Evolutionary conservation across 2,329 filamentous ascomycete species (phyloP).

Genomic region (Talaromyces sp.): DNA sequence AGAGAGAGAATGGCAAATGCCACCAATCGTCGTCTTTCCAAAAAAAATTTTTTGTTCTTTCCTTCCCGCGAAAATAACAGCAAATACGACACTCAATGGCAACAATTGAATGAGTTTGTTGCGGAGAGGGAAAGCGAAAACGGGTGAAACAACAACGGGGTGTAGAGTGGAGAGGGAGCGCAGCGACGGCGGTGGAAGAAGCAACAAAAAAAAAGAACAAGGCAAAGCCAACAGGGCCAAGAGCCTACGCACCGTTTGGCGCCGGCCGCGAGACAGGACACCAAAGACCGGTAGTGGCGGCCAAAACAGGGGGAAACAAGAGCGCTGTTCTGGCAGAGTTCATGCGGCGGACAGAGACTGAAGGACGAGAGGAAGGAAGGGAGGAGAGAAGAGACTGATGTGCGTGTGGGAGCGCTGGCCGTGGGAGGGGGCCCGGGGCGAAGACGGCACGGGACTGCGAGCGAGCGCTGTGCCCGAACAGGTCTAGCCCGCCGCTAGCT

Average conservation of each 20-base stretch:
- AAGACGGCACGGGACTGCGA: not conserved
- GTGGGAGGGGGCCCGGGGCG: too few species aligned
- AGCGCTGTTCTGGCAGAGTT: constrained; percentile 11
- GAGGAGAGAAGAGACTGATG: constrained; percentile 12
- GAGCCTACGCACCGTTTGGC: constrained; percentile 43
- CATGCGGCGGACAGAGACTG: constrained; percentile 14
- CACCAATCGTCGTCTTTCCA: not conserved
- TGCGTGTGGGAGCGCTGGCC: constrained; percentile 12
- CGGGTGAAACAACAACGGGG: constrained; percentile 2
- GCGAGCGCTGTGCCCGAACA: not conserved
- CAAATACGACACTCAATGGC: not conserved
- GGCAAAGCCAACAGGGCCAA: constrained; percentile 21
- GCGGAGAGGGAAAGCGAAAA: not conserved
- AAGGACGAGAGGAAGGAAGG: constrained; percentile 11
- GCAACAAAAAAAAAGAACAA: constrained; percentile 7
- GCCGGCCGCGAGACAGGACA: constrained; percentile 42
- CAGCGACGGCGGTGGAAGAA: not conserved
- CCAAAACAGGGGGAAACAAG: constrained; percentile 31
- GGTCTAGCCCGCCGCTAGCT: not conserved
- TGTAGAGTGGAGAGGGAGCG: constrained; percentile 4
- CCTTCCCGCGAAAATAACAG: not conserved
- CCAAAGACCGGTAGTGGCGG: constrained; percentile 42
- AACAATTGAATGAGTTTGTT: constrained; percentile 11
- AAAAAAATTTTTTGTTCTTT: not conserved
- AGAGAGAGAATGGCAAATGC: not conserved